Percentiles rank a stretch among this genome's conserved stretches.
These are phyloP conservation scores for Penicillium goetzii DNA, from an alignment of 495 filamentous ascomycete genomes.

Conservation along the genomic window DNA sequence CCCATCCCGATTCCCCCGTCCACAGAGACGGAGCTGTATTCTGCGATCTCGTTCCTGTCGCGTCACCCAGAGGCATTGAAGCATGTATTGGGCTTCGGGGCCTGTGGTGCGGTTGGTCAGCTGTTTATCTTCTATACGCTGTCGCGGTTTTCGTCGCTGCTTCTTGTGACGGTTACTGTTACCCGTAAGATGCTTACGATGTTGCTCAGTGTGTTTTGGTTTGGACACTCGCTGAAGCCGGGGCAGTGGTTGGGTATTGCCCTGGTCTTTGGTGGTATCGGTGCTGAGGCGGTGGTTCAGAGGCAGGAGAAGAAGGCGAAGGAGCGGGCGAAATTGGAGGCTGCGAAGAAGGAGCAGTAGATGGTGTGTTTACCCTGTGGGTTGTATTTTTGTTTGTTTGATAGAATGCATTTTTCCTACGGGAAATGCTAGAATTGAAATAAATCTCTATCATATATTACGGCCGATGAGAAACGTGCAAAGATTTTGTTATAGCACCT, in stretches of 20 bases:
- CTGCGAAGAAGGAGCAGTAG: constrained; percentile 47
- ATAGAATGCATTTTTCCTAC: constrained; percentile 11
- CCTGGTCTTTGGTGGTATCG: constrained; percentile 93
- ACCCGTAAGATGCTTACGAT: constrained; percentile 99
- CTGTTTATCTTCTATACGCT: constrained; percentile 98
- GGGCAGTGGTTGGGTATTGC: constrained; percentile 94
- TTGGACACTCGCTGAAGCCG: constrained; percentile 79
- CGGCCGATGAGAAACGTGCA: not conserved
- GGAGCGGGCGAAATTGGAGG: constrained; percentile 64
- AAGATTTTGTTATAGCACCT: not conserved
- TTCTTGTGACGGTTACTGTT: constrained; percentile 95
- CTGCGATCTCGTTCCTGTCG: constrained; percentile 78
- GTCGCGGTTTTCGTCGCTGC: constrained; percentile 83
- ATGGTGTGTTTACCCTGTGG: constrained; percentile 7
- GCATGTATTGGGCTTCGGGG: constrained; percentile 86
- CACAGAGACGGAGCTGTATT: constrained; percentile 67
- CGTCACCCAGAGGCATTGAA: constrained; percentile 76
- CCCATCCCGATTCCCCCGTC: constrained; percentile 58
- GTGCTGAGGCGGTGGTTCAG: constrained; percentile 82
- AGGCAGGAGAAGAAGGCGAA: constrained; percentile 83
- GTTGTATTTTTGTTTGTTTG: constrained; percentile 9
- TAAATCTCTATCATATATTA: not conserved
- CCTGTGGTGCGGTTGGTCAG: constrained; percentile 93
- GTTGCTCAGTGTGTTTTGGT: constrained; percentile 92
- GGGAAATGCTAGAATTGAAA: constrained; percentile 6